Conservation (phyloP, 2,329 filamentous ascomycete genomes). For the Immersiporthe knoxdaviesiana region DNA sequence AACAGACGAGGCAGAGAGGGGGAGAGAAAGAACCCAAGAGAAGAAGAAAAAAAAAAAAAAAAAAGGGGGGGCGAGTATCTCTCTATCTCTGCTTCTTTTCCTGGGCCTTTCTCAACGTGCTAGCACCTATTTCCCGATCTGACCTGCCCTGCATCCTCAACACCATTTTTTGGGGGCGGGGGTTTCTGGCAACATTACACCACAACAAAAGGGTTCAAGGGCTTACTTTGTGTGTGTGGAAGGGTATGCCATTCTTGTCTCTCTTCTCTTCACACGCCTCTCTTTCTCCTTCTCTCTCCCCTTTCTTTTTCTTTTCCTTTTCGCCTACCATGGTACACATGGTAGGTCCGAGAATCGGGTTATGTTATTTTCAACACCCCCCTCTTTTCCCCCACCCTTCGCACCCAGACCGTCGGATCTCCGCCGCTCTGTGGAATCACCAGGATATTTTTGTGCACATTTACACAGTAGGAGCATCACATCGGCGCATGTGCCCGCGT, state of each 20-base stretch:
- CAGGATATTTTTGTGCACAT: constrained; percentile 1
- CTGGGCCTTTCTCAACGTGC: not conserved
- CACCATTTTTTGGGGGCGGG: not conserved
- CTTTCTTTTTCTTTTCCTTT: not conserved
- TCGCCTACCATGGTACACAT: not conserved
- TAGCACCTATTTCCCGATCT: not conserved
- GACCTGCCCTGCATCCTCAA: not conserved
- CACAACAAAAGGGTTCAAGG: not conserved
- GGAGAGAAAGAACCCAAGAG: too few relatives aligned
- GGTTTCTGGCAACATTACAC: not conserved
- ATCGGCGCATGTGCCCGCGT: not conserved
- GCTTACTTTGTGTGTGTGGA: not conserved
- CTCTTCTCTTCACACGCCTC: not conserved
- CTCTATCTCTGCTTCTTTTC: not conserved
- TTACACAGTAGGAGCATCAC: not conserved
- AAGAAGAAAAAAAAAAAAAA: not conserved
- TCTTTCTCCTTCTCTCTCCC: not conserved
- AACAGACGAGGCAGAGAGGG: too few relatives aligned
- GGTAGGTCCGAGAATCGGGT: not conserved
- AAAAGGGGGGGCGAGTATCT: not conserved
- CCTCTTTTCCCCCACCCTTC: not conserved
- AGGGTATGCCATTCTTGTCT: not conserved
- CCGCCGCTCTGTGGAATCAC: not conserved
- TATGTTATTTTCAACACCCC: not conserved
- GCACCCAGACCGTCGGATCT: not conserved